Evolutionary conservation across 129 eudicot genomes (phyloP), one percentile per base, ranked within the genome.

Genomic region (Erigeron canadensis): DNA sequence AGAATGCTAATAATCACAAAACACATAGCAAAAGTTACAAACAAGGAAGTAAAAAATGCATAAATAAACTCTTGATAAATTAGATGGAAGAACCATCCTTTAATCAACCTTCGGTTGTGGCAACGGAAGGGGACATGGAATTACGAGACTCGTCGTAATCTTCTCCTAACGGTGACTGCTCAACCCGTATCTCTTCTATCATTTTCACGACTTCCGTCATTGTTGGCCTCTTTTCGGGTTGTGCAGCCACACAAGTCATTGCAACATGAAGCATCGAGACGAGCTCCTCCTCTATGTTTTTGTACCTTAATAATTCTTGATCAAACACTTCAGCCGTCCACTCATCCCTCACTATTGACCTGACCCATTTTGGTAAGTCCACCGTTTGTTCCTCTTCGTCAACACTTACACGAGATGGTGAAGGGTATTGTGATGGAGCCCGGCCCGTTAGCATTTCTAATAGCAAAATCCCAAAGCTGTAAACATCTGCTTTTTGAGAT

Each of bases 261-360:
- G 86, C 99, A 74, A 94, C 89, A 64, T 87, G 99, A 58, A 94
- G 89, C 95, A 88, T 94, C 11, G 97, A 71, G 56, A 94, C 91
- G 22, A 94, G 81, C 72, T 94, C 99, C 62, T 94, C 96, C 70
- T 94, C 99, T 3, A 94, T 94, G 74, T 94, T 94, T 83, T 94
- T 94, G 81, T 94, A 94, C 89, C 99, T 87, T 71, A 89, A 56
- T 51, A 94, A 48, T 50, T 94, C 99, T 56, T 88, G 90, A 64
- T 94, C 99, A 65, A 94, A 94, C 69, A 94, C 99, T 75, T 94
- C 99, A 0, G 99, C 97, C 2, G 99, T 94, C 99, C 99, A 94
- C 85, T 90, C 99, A 21, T 94, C 97, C 41, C 95, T 79, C 69
- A 94, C 99, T 68, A 94, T 89, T 0, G 99, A 94, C 50, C 89